Evolutionary conservation across 257 asterid genomes (phyloP), one percentile per base, ranked within the genome.

Genomic region (Sherardia arvensis): DNA sequence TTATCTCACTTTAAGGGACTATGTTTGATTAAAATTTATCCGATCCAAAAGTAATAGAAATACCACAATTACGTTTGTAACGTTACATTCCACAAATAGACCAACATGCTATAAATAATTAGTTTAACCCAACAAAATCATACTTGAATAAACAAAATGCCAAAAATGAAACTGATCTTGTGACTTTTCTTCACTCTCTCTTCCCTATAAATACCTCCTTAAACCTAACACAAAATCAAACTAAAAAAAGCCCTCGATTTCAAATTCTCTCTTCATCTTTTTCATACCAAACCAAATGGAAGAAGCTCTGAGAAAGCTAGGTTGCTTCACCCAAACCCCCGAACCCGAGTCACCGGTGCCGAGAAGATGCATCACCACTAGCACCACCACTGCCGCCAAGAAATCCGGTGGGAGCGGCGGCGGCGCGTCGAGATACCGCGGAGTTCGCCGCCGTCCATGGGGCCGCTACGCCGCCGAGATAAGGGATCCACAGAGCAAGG

Each of bases 391-490:
- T 17, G 25, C 79, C 30, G 69, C 70, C 80, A 86, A 81, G 74
- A 71, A 87, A 60, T 17, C 47, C 38, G 67, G 53, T 26, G 26
- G 66, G 66, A 23, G 21, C 7, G 47, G 58, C 12, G 75, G 66
- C 8, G 70, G 69, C 38, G 74, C 74, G 66, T 75, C 83, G 72
- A 69, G 95, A 8, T 88, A 91, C 77, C 87, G 98, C 0, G 96
- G 98, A 1, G 98, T 91, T 0, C 91, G 98, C 26, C 92, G 98
- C 61, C 96, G 98, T 2, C 98, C 98, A 0, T 91, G 98, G 98
- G 98, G 98, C 7, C 87, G 98, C 1, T 91, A 84, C 56, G 98
- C 98, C 1, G 98, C 98, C 5, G 98, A 91, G 76, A 91, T 91
- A 9, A 66, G 98, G 8, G 98, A 91, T 76, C 98, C 98, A 2